Base-by-base conservation (phyloP, 768 basidiomycete species). In the Pleurotus salmoneostramineus region DNA sequence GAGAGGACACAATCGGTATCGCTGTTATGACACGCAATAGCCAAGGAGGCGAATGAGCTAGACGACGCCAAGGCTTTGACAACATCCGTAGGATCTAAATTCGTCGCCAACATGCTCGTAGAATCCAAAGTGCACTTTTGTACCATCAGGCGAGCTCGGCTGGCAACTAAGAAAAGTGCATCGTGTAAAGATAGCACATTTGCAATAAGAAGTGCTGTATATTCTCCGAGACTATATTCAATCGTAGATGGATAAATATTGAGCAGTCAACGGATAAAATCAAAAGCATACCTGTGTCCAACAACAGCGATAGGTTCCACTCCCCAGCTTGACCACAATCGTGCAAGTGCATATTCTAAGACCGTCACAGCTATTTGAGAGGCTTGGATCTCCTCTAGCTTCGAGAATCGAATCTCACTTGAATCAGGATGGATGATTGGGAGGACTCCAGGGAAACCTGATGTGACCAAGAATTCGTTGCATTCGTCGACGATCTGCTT, bases 321-420 rank as follows among this genome's bases (percentile, higher is more conserved):
- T 0, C 88, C 89, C 87, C 85, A 91, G 5, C 77, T 81, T 36
- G 79, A 78, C 89, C 89, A 91, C 10, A 91, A 58, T 47, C 69
- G 72, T 0, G 82, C 77, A 15, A 91, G 71, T 0, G 84, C 83
- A 63, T 83, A 89, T 64, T 89, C 80, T 6, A 91, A 69, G 0
- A 83, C 71, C 59, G 91, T 81, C 4, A 85, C 72, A 0, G 87
- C 81, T 3, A 75, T 66, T 60, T 88, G 85, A 56, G 72, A 74
- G 0, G 71, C 74, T 61, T 81, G 77, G 11, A 78, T 71, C 50
- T 78, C 76, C 31, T 79, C 72, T 2, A 63, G 55, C n/a, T 58
- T 33, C 2, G 62, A 50, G 8, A 73, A 51, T 3, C 60, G 67
- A 48, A 62, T 65, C 6, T 42, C 56, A 5, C 61, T 60, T 32